Percentiles rank a stretch among this genome's conserved stretches.
Evolutionary conservation across 177 flowering plant genomes (phyloP).

Genomic region (Vitis hybrid): DNA sequence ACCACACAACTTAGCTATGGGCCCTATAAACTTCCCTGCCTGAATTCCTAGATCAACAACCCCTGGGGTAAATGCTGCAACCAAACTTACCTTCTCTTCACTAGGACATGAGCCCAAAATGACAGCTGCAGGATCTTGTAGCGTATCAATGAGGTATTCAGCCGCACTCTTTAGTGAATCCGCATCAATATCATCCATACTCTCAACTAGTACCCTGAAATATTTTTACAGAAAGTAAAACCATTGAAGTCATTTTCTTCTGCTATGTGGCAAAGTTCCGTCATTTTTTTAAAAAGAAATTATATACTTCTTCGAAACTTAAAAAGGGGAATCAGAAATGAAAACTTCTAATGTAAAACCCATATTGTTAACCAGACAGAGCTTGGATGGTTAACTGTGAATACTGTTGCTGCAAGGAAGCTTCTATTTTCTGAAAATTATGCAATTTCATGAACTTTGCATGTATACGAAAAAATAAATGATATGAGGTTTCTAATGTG

Average conservation of each 20-base stretch:
- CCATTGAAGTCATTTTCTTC: neutral
- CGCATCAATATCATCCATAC: conserved; percentile 81
- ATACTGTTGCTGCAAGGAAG: too few relatives aligned
- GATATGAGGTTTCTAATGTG: accelerated
- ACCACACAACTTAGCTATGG: conserved; percentile 86
- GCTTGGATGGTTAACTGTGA: too few relatives aligned
- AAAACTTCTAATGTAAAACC: too few relatives aligned
- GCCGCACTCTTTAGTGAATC: conserved; percentile 91
- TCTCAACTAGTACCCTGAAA: conserved; percentile 79
- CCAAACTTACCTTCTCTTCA: conserved; percentile 85
- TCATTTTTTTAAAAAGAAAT: too few relatives aligned
- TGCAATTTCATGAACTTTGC: neutral
- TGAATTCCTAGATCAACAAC: conserved; percentile 71
- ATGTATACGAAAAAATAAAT: neutral
- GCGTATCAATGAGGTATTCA: conserved; percentile 54
- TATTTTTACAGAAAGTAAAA: neutral
- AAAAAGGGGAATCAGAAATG: too few relatives aligned
- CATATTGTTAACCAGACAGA: too few relatives aligned
- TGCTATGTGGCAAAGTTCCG: neutral
- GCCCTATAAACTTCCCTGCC: conserved; percentile 91
- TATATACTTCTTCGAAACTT: neutral
- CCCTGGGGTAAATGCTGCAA: conserved; percentile 79
- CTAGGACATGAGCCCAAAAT: conserved; percentile 85
- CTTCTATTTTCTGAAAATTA: neutral
- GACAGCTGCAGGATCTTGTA: conserved; percentile 84